Evolutionary conservation across 768 basidiomycete species (phyloP), one percentile per base, ranked within the genome.

Genomic region (Lactarius trivialis): DNA sequence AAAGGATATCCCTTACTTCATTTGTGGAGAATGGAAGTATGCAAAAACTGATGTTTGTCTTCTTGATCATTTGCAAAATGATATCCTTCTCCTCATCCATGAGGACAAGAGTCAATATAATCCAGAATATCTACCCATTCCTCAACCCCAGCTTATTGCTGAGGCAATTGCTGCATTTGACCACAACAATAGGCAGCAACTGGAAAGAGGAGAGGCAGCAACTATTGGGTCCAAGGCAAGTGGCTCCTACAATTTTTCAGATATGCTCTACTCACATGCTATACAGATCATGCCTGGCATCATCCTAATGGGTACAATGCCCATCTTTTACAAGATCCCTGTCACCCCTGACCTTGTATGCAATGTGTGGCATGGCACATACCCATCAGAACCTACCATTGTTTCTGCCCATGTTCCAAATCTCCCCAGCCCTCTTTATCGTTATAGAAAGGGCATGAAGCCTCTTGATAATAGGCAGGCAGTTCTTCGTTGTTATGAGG

Each of bases 241-340:
- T 43, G 7, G n/a, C 19, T 4, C n/a, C n/a, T 21, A 21, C 11
- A n/a, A 1, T n/a, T 37, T 43, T 43, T 1, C 19, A 19, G 8
- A n/a, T 43, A 8, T 21, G n/a, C n/a, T 43, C 8, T 21, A 9
- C 41, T 43, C 9, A 43, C 41, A 9, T 43, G 9, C n/a, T 9
- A 43, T 43, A 2, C 9, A 43, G 43, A 19, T 51, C 14, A 51
- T 51, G 49, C 7, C 15, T 9, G 83, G 82, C 67, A 80, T 82
- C n/a, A 84, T 80, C 33, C 84, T 76, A 64, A 82, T 83, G 4
- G 82, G 82, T 19, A 51, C 49, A 17, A 19, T 19, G 19, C 49
- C 49, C 4, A 51, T 7, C 19, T 51, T 51, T 12, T 51, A 19
- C 28, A 51, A 51, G 43, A 24, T 21, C 43, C 43, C 43, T 5